phyloP scores from a whole-genome alignment of 176 grass and related monocot genomes.

The Lolium multiflorum region DNA sequence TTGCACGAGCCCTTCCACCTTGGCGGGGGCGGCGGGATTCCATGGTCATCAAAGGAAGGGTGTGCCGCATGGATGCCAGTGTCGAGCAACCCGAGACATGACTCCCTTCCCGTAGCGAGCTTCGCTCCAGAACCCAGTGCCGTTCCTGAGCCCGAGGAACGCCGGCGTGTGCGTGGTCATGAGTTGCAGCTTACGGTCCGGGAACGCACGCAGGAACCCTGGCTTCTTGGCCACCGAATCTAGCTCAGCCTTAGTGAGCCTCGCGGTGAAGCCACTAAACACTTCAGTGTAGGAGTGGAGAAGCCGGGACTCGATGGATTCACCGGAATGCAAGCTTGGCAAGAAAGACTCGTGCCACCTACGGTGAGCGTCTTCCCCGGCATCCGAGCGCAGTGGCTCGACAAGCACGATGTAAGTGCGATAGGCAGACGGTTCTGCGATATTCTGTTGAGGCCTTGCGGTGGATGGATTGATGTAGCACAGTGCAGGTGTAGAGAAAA shows the following conservation, averaged over 20 bases:
- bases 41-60: constrained; percentile 35
- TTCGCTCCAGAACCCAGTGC: constrained; percentile 38
- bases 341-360: constrained; percentile 56
- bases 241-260: constrained; percentile 43
- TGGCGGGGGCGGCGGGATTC: neutral
- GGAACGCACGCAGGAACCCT: constrained; percentile 39
- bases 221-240: constrained; percentile 17
- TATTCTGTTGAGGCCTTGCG: neutral
- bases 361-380: neutral
- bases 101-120: constrained; percentile 44
- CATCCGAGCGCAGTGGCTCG: constrained; percentile 1
- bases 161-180: constrained; percentile 57
- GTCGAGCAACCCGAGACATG: constrained; percentile 58
- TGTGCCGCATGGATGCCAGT: constrained; percentile 44
- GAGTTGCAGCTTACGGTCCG: constrained; percentile 22
- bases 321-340: neutral
- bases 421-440: neutral
- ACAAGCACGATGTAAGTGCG: constrained; percentile 36
- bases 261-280: constrained; percentile 48
- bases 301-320: constrained; percentile 32
- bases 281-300: constrained; percentile 51
- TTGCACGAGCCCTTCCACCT: constrained; percentile 46
- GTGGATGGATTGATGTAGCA: constrained; percentile 18
- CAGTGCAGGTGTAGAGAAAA: neutral
- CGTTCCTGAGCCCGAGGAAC: constrained; percentile 31